Evolutionary conservation across 2,329 filamentous ascomycete species (phyloP), one percentile per base, ranked within the genome.

Genomic region (Apiospora phragmitis): DNA sequence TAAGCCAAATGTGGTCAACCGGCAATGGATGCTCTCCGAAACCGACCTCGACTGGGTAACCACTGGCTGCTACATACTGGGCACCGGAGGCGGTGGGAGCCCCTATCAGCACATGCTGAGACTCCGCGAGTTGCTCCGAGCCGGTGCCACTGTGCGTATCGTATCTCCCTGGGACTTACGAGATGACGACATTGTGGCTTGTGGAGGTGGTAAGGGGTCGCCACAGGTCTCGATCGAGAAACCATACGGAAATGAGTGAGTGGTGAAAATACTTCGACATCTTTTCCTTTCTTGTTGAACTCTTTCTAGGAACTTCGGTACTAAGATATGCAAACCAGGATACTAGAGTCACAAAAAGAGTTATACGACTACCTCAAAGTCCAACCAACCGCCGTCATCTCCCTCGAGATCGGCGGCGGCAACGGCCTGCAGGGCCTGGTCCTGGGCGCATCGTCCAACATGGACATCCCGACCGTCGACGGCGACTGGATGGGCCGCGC

Each of bases 391-490:
- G 86, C 89, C 47, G 47, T 49, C 47, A 49, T 49, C 47, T 85
- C 88, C 1, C 78, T 91, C 12, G 90, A 92, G 74, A 90, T 92
- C 69, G 91, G 91, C n/a, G 90, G 91, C 7, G 86, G 85, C 4
- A 92, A 92, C 72, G 90, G 90, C 0, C 81, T 91, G 9, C 85
- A 89, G 72, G 85, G 86, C 11, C 81, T 91, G 79, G 83, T 89
- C 4, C 79, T 90, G 6, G 88, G 88, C 7, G 86, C 87, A 0
- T 86, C 84, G 67, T 80, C 81, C 1, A 85, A 87, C 72, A 86
- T 90, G 77, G 79, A 87, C 69, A 72, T 87, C 0, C 86, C 86
- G 0, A 82, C 82, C 3, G 83, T 89, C 3, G 87, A 89, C 69
- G 87, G 84, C n/a, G 87, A 88, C 76, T 87, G 85, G 85, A 88